phyloP scores from a whole-genome alignment of 306 rosid genomes.

The Vigna mungo region DNA sequence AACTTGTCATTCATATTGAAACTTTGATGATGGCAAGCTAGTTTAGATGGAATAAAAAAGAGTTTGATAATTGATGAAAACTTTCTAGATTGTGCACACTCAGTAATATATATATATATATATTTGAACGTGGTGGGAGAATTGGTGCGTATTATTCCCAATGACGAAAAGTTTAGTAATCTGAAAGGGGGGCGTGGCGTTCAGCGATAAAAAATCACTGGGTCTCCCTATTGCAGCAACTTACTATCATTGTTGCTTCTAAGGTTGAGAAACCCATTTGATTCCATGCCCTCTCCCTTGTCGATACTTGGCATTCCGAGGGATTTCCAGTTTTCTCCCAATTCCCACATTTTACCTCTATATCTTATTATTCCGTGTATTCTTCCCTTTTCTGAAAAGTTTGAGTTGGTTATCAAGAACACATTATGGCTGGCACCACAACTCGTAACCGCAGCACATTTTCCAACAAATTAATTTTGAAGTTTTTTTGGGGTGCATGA shows the following conservation, averaged over 20 bases:
- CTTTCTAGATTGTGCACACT: no score
- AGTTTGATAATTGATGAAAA: no score
- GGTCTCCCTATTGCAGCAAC: neutral
- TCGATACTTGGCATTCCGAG: conserved; percentile 19
- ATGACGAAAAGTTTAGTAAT: conserved; percentile 24
- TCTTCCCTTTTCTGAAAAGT: neutral
- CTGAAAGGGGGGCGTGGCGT: neutral
- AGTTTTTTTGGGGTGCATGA: no score
- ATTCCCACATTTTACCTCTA: neutral
- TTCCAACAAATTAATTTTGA: no score
- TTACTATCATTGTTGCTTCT: neutral
- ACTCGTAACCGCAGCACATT: no score
- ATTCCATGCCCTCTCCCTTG: neutral
- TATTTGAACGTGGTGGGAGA: no score
- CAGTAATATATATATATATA: no score
- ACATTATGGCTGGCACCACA: no score
- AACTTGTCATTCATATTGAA: neutral
- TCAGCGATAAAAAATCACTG: neutral
- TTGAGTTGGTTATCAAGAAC: no score
- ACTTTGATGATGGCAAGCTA: neutral
- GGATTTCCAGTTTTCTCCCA: neutral
- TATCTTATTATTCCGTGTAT: neutral
- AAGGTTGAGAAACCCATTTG: conserved; percentile 12
- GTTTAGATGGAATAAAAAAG: no score
- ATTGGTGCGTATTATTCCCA: neutral